Base-by-base conservation (phyloP, 768 basidiomycete genomes). In the Leccinum uliginosum region DNA sequence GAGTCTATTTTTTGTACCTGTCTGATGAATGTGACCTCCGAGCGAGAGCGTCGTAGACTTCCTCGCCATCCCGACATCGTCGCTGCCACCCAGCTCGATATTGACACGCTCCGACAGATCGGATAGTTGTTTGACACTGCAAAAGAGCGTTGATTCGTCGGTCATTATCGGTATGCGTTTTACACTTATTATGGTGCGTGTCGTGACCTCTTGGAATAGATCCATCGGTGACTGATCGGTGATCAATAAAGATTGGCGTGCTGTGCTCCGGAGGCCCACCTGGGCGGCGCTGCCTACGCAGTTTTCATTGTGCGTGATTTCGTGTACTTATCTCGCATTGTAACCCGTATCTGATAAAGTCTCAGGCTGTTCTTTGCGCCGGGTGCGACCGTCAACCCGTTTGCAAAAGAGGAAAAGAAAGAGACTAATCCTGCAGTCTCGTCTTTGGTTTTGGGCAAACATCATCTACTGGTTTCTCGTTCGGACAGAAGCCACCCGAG, bases 241-340 rank as follows among this genome's bases (percentile, higher is more conserved):
- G 2, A 8, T 17, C 7, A 21, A 15, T 56, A 26, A 65, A 91
- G 90, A 93, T 65, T 80, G 83, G 59, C 65, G 67, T 14, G 76
- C 79, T 19, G 83, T 89, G 14, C 75, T 74, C 19, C 91, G 84
- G 74, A 72, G 67, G 4, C 83, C 87, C 0, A 76, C 98, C 30
- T 87, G 87, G 84, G 74, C 81, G 1, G 94, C 93, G 0, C 74
- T 99, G 66, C 95, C 96, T 4, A 98, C 95, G 1, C 96, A 98
- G 67, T 83, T 98, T 57, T 95, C 95, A 4, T 70, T 99, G 84
- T 88, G 59, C 66, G 90, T 74, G 63, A 30, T 30, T 30, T 30
- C 29, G 29, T 11, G 11, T 30, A 30, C 69, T 53, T 61, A 3
- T 21, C 30, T 35, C 1, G 19, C 6, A 7, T 4, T 11, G 23